Base-by-base conservation (phyloP, 176 grass and related monocot genomes). In the Eragrostis curvula region DNA sequence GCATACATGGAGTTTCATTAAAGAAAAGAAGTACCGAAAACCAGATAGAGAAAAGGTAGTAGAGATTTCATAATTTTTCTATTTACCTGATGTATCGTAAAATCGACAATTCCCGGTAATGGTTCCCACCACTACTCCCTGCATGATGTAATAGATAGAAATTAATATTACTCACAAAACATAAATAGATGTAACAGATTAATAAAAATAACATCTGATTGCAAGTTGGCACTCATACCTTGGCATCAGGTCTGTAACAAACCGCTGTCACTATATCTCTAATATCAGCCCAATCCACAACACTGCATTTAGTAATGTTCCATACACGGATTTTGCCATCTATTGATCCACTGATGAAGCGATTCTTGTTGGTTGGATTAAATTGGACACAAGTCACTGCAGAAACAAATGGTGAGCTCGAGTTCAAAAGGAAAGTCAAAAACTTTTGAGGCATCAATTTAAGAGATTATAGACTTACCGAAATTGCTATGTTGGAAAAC, bases 291-390 rank as follows among this genome's bases (percentile, higher is more conserved):
- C 97, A 99, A 82, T 96, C 89, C 24, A 90, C 85, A 83, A 99
- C 97, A 29, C 87, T 88, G 71, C 89, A 71, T 80, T 74, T 77
- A 45, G 40, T 28, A 81, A 96, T 90, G 68, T 90, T 79, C 97
- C 97, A 99, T 63, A 94, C 89, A 73, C 97, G 93, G 50, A 99
- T 85, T 92, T 96, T 99, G 82, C 97, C 97, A 78, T 99, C 97
- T 79, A 99, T 96, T 1, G 97, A 99, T 81, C 97, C 93, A 82
- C 80, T 99, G 47, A 99, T 85, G 71, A 99, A 99, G 83, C 79
- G 66, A 68, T 88, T 85, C 80, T 92, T 82, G 24, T 99, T 40
- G 11, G 48, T 14, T 47, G 91, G 91, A 83, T 99, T 85, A 79
- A 94, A 94, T 45, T 99, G 93, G 83, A 99, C 91, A 68, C 93